phyloP scores from a whole-genome alignment of 495 filamentous ascomycete genomes.

The Bacidia rubella region DNA sequence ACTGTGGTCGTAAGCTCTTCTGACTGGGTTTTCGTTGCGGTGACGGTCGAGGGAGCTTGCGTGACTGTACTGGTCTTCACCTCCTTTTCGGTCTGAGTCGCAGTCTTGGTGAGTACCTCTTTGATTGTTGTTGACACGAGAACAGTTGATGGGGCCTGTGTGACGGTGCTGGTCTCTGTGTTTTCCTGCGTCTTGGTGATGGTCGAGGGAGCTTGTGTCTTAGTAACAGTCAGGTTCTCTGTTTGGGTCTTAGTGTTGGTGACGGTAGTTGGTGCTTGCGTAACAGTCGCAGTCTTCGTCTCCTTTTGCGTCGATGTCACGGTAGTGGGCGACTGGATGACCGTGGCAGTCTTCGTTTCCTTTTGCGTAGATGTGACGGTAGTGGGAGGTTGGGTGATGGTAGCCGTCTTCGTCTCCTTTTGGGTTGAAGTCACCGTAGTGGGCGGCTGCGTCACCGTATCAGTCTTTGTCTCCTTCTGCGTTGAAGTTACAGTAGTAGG shows the following conservation, averaged over 20 bases:
- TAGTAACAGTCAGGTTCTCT: neutral
- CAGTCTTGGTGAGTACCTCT: neutral
- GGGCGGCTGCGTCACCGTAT: neutral
- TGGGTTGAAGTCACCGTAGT: neutral
- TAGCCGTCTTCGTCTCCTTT: slow-evolving; percentile 1
- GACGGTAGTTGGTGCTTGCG: neutral
- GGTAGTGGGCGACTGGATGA: neutral
- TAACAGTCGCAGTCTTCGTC: neutral
- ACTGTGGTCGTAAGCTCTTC: neutral
- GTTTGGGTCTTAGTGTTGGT: neutral
- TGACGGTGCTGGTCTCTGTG: neutral
- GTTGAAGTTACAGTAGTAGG: neutral
- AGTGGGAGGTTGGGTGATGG: neutral
- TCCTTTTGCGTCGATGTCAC: neutral
- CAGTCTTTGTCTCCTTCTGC: neutral
- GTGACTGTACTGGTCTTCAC: neutral
- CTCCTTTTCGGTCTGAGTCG: neutral
- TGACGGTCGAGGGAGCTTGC: neutral
- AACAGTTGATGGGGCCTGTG: neutral
- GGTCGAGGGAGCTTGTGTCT: neutral
- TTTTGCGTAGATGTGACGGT: neutral
- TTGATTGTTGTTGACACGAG: neutral
- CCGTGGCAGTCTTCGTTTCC: neutral
- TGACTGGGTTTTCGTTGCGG: neutral
- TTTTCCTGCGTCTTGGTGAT: neutral